Percentiles rank a stretch among this genome's conserved stretches.
These are phyloP conservation scores for Hypoxylon sp. DNA, from an alignment of 2,329 filamentous ascomycete genomes.

Conservation along the genomic window DNA sequence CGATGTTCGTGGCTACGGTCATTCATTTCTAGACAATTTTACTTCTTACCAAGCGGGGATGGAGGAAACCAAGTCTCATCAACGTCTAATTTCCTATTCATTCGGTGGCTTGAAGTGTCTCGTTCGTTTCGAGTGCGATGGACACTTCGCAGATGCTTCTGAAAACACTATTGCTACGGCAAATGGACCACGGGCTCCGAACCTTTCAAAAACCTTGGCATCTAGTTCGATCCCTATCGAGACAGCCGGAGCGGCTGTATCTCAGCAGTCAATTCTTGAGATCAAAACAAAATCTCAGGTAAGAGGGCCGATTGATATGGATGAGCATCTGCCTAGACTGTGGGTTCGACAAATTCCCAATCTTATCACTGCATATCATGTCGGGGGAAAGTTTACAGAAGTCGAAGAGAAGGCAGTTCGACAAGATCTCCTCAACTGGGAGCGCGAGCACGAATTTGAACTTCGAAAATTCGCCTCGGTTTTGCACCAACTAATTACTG, in stretches of 20 bases:
- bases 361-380: constrained; percentile 45
- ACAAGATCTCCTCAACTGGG: constrained; percentile 41
- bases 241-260: constrained; percentile 25
- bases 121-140: constrained; percentile 48
- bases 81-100: constrained; percentile 46
- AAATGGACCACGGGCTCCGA: constrained; percentile 1
- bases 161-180: constrained; percentile 8
- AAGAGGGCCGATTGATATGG: constrained; percentile 33
- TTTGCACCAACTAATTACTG: constrained; percentile 40
- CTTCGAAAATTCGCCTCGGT: constrained; percentile 40
- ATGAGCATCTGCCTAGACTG: constrained; percentile 44
- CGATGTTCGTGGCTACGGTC: constrained; percentile 44
- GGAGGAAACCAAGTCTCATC: constrained; percentile 43
- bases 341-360: constrained; percentile 47
- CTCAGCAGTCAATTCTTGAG: constrained; percentile 44
- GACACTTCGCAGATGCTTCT: constrained; percentile 20
- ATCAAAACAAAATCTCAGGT: constrained; percentile 44
- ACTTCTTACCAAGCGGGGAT: constrained; percentile 33
- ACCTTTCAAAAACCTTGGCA: neutral
- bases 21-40: constrained; percentile 46
- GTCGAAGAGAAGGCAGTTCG: constrained; percentile 31
- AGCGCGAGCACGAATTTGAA: constrained; percentile 38
- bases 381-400: constrained; percentile 38
- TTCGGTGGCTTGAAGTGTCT: constrained; percentile 45
- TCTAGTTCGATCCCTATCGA: constrained; percentile 20